Percentiles rank a stretch among this genome's conserved stretches.
phyloP scores from a whole-genome alignment of 176 grass and related monocot genomes.

The Typha latifolia region DNA sequence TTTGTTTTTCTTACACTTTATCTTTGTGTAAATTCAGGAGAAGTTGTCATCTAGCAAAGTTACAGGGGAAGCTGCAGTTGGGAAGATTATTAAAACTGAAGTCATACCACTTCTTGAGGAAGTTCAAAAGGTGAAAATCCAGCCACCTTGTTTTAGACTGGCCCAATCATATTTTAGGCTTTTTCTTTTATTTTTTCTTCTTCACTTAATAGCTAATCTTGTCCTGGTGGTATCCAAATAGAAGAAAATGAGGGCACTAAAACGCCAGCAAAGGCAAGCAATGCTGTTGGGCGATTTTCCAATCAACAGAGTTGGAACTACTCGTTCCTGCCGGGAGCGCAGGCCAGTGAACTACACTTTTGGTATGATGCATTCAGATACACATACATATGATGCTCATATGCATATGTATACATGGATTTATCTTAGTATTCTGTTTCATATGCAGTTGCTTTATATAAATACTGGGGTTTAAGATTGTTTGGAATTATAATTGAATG shows the following conservation, averaged over 20 bases:
- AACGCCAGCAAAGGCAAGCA: conserved; percentile 61
- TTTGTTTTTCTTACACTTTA: conserved; percentile 14
- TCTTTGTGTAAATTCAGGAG: conserved; percentile 38
- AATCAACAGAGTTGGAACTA: conserved; percentile 18
- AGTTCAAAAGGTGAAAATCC: conserved; percentile 47
- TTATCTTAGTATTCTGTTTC: too few species aligned
- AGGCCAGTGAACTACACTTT: conserved; percentile 59
- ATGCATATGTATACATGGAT: too few species aligned
- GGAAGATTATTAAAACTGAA: conserved; percentile 46
- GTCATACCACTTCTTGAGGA: conserved; percentile 58
- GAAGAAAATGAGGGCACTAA: conserved; percentile 64
- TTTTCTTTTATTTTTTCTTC: conserved; percentile 4
- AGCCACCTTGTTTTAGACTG: background rate
- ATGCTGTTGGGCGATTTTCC: conserved; percentile 37
- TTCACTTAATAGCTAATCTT: conserved; percentile 11
- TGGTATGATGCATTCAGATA: conserved; percentile 43
- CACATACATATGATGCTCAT: too few species aligned
- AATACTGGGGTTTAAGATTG: too few species aligned
- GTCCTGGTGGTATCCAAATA: conserved; percentile 19
- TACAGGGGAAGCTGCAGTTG: conserved; percentile 38
- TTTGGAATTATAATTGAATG: too few species aligned
- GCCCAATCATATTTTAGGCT: background rate
- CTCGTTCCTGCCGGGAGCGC: conserved; percentile 38
- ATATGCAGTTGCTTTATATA: too few species aligned
- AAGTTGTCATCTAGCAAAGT: conserved; percentile 49